These are phyloP conservation scores for Geotrichum klebahnii DNA, from an alignment of 1,139 yeast genomes.

Conservation along the genomic window DNA sequence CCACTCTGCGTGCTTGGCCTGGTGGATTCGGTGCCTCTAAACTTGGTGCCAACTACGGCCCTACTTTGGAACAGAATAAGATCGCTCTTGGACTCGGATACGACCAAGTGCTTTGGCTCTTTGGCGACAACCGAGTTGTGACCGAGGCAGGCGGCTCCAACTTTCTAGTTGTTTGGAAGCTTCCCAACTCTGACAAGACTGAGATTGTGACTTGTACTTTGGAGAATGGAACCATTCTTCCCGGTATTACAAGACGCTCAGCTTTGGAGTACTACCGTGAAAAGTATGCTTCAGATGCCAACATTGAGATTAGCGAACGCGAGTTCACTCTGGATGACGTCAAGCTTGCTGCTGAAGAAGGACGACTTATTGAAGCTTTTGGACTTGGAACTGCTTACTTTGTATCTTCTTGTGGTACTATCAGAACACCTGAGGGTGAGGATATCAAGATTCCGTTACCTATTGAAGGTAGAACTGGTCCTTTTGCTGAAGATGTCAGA, in stretches of 20 bases:
- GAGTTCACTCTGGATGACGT: slow-evolving; percentile 43
- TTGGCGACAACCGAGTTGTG: slow-evolving; percentile 43
- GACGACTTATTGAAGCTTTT: slow-evolving; percentile 45
- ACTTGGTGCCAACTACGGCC: slow-evolving; percentile 49
- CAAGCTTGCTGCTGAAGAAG: slow-evolving; percentile 39
- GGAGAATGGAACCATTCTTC: slow-evolving; percentile 43
- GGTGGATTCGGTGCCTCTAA: slow-evolving; percentile 47
- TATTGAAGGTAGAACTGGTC: slow-evolving; percentile 18
- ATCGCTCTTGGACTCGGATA: slow-evolving; percentile 42
- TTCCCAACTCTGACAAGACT: slow-evolving; percentile 33
- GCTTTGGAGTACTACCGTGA: slow-evolving; percentile 40
- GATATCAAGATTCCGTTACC: slow-evolving; percentile 39
- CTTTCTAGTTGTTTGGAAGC: slow-evolving; percentile 41
- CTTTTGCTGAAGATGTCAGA: slow-evolving; percentile 16
- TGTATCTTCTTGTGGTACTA: slow-evolving; percentile 42
- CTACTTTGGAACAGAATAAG: slow-evolving; percentile 42
- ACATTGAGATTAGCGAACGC: slow-evolving; percentile 39
- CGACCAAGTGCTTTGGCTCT: slow-evolving; percentile 46
- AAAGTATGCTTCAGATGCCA: slow-evolving; percentile 26
- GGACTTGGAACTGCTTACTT: slow-evolving; percentile 47
- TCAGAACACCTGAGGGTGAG: slow-evolving; percentile 40
- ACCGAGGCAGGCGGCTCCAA: slow-evolving; percentile 50
- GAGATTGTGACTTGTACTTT: slow-evolving; percentile 46
- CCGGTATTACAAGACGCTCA: slow-evolving; percentile 47
- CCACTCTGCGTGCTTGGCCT: slow-evolving; percentile 46